A percentile compares a stretch with the other conserved stretches of the same genome.
phyloP scores from a whole-genome alignment of 176 grass and related monocot species.

The Hsuehochloa calcarea region DNA sequence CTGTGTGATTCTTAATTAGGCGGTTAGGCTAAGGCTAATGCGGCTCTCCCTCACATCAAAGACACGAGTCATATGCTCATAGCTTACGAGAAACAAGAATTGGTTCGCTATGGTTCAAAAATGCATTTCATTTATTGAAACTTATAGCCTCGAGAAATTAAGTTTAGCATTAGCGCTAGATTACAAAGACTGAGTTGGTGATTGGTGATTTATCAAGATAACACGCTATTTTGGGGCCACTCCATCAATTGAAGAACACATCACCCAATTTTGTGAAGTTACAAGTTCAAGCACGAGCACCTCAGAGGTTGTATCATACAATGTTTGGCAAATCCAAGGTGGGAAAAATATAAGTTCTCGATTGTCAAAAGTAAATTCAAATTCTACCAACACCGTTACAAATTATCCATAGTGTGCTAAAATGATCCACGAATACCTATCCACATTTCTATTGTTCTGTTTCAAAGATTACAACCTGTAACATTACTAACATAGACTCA shows the following conservation, averaged over 20 bases:
- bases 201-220: neutral
- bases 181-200: neutral
- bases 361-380: too few species aligned
- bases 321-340: neutral
- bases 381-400: too few species aligned
- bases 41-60: neutral
- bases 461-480: neutral
- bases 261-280: neutral
- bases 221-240: neutral
- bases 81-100: neutral
- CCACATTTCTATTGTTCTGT: slow-evolving; percentile 9
- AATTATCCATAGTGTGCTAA: neutral
- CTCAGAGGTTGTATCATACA: neutral
- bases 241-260: neutral
- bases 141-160: too few species aligned
- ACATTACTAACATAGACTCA: neutral
- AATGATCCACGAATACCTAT: neutral
- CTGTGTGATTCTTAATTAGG: neutral
- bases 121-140: neutral
- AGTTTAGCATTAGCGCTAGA: too few species aligned
- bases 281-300: neutral
- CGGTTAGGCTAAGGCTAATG: neutral
- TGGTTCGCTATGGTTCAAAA: neutral
- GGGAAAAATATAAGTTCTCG: neutral
- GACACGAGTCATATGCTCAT: neutral